A percentile compares a stretch with the other conserved stretches of the same genome.
Evolutionary conservation across 108 stramenopile genomes (phyloP).

Genomic region (Seminavis robusta): DNA sequence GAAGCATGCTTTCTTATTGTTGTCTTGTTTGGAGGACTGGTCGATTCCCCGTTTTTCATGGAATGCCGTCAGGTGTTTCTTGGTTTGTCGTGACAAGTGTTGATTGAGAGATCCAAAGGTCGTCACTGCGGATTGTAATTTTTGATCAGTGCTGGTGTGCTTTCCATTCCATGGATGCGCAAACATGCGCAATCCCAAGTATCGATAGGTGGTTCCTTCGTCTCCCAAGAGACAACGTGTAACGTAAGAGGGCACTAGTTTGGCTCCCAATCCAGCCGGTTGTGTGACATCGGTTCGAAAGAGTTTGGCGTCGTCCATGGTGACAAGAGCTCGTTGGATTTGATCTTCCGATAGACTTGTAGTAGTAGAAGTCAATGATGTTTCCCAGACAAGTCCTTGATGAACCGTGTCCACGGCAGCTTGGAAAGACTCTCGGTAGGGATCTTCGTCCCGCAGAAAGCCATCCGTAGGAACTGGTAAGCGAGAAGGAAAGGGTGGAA

Average conservation of each 20-base stretch:
- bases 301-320: conserved; percentile 16
- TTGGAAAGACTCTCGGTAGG: conserved; percentile 34
- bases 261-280: conserved; percentile 58
- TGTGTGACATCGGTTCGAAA: conserved; percentile 57
- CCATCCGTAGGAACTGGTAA: background rate
- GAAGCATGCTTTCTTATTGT: conserved; percentile 37
- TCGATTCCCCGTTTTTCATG: too few relatives aligned
- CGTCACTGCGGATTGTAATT: conserved; percentile 1
- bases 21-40: too few relatives aligned
- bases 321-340: conserved; percentile 21
- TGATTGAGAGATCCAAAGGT: conserved; percentile 22
- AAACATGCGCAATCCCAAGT: conserved; percentile 84
- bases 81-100: conserved; percentile 30
- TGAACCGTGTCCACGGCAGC: conserved; percentile 37
- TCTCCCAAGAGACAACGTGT: conserved; percentile 70
- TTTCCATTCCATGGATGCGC: conserved; percentile 66
- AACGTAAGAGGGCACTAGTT: conserved; percentile 71
- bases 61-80: conserved; percentile 27
- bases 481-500: background rate
- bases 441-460: conserved; percentile 24
- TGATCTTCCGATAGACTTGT: conserved; percentile 1
- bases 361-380: too few relatives aligned
- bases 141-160: too few relatives aligned
- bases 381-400: conserved; percentile 46
- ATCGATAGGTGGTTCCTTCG: conserved; percentile 85